Evolutionary conservation across 805 yeast species (phyloP), one percentile per base, ranked within the genome.

Genomic region (Metschnikowia gruessii): DNA sequence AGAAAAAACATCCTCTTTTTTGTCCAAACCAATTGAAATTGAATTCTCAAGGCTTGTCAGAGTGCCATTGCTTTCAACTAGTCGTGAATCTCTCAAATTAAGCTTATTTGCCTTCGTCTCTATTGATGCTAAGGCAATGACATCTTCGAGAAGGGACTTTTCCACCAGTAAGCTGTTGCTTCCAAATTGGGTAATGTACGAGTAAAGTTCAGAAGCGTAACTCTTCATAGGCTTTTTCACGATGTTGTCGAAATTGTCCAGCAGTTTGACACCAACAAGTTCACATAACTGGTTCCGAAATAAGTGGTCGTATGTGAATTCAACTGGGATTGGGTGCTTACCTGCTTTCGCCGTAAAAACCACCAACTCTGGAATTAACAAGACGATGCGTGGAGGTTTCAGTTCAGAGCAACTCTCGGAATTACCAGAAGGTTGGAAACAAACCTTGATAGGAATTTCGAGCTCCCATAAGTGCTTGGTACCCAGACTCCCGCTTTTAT

Each of bases 161-260:
- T 68, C 74, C 4, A 70, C 45, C 4, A 53, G 59, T 35, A 68
- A 49, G 10, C 55, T 52, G 15, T 55, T 62, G 6, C 48, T 37
- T 0, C 66, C 67, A 7, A 56, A 50, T 1, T 55, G 59, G 34
- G 60, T 57, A 17, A 63, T 37, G 2, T 65, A 36, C 34, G 55
- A 54, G 8, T 61, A 51, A 3, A 70, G 45, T 28, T 69, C 67
- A 9, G 49, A 46, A 2, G 68, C 70, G 43, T 65, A 62, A 36
- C 50, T 53, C 42, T 65, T 70, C 53, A 69, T 68, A n/a, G 61
- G 60, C 37, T 55, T 58, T 28, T 69, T 59, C 2, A 68, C 66
- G 12, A 62, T 46, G 37, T 55, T 41, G 40, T 66, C 67, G 48
- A 67, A 69, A 42, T 61, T 62, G 42, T 70, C 74, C 2, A 55